Conservation (phyloP, 257 asterid species). For the Scutellaria baicalensis region DNA sequence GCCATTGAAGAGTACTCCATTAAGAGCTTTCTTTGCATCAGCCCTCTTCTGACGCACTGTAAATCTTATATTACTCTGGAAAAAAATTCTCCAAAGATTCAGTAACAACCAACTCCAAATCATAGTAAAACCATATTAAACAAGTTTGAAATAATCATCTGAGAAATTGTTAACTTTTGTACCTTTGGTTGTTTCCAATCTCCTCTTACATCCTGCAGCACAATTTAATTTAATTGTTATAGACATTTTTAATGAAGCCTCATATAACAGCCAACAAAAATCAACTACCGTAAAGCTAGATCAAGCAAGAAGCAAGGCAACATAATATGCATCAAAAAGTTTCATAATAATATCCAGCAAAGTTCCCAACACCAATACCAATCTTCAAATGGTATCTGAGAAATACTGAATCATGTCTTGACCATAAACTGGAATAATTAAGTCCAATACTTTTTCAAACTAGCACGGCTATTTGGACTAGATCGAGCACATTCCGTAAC, state of each 20-base stretch:
- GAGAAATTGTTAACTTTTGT: not conserved
- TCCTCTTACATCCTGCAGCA: conserved; percentile 47
- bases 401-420: not conserved
- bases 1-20: conserved; percentile 38
- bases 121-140: not conserved
- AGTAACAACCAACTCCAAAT: not conserved
- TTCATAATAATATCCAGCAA: not conserved
- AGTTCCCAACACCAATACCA: not conserved
- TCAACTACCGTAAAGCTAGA: not conserved
- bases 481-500: not conserved
- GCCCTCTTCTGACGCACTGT: conserved; percentile 61
- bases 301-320: not conserved
- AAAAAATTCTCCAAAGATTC: not conserved
- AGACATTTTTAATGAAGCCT: not conserved
- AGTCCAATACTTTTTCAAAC: not conserved
- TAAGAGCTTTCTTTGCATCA: conserved; percentile 60
- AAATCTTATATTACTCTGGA: conserved; percentile 51
- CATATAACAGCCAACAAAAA: not conserved
- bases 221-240: conserved; percentile 9
- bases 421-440: not conserved
- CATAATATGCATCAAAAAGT: not conserved
- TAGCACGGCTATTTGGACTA: not conserved
- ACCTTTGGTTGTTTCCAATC: conserved; percentile 50
- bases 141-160: not conserved
- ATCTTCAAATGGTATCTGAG: not conserved